Evolutionary conservation across 305 asterid genomes (phyloP), one percentile per base, ranked within the genome.

Genomic region (Fraxinus baroniana): DNA sequence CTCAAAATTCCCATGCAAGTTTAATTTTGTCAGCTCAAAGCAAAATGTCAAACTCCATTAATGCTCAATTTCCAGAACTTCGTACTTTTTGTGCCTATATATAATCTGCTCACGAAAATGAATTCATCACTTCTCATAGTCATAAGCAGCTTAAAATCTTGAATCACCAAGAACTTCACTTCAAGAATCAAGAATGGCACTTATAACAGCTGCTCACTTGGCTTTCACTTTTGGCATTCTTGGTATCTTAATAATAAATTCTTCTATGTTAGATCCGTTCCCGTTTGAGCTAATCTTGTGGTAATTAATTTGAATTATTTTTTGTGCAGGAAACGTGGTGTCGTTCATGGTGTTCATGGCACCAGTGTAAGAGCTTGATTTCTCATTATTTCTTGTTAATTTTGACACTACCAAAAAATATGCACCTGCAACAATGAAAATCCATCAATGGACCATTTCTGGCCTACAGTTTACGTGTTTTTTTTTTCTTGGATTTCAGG

Each of bases 301-400:
- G 33, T 46, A 49, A 66, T 26, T 83, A 72, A 83, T 60, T 84
- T 17, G 2, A 8, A 44, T 33, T 30, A 22, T 4, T 39, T 44
- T 9, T 41, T 9, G 9, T 7, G 39, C 78, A 92, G 97, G 98
- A 82, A 94, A 93, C 80, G 81, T 88, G 0, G 93, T 94, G 85
- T 92, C 97, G 82, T 93, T 94, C 91, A 75, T 94, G 95, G 98
- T 94, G 82, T 94, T 81, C 89, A 74, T 94, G 89, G 87, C 98
- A 10, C 98, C 98, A 1, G 22, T 89, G 96, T 93, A 90, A 86
- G 91, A 46, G 30, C 18, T 32, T 28, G 3, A 37, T 36, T 26
- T 4, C 64, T 17, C 5, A n/a, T 52, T 1, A 39, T 72, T 0
- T 22, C 9, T 46, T 7, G 32, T 26, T 6, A 1, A 15, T 7